Conservation (phyloP, 371 early-diverging fungal species). For the Massospora cicadina region DNA sequence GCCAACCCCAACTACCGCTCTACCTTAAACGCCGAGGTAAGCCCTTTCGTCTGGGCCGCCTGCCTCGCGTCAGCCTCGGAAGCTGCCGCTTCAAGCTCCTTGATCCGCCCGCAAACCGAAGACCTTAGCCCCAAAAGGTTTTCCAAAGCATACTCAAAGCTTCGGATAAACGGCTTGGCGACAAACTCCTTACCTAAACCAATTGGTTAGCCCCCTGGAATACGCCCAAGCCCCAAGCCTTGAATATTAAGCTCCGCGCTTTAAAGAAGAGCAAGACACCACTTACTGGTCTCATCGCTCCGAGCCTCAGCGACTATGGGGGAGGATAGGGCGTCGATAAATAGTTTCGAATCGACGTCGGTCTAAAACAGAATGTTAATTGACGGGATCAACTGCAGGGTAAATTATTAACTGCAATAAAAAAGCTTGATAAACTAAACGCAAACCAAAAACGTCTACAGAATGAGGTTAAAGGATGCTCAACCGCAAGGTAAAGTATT, state of each 20-base stretch:
- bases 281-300: conserved; percentile 5
- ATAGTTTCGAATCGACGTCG: conserved; percentile 3
- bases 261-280: background rate
- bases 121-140: conserved; percentile 53
- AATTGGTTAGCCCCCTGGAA: background rate
- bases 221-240: background rate
- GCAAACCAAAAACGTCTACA: no score
- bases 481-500: no score
- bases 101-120: conserved; percentile 59
- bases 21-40: conserved; percentile 56
- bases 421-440: no score
- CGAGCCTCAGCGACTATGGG: conserved; percentile 10
- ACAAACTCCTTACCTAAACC: conserved; percentile 23
- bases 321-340: conserved; percentile 8
- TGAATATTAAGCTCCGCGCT: background rate
- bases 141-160: conserved; percentile 69
- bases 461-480: no score
- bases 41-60: conserved; percentile 45
- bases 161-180: conserved; percentile 73
- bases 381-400: no score
- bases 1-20: background rate
- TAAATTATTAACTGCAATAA: no score
- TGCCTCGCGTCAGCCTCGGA: conserved; percentile 53
- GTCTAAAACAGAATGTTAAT: no score
- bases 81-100: conserved; percentile 59